These are phyloP conservation scores for Clonostachys chloroleuca DNA, from an alignment of 2,329 filamentous ascomycete genomes.

Conservation along the genomic window DNA sequence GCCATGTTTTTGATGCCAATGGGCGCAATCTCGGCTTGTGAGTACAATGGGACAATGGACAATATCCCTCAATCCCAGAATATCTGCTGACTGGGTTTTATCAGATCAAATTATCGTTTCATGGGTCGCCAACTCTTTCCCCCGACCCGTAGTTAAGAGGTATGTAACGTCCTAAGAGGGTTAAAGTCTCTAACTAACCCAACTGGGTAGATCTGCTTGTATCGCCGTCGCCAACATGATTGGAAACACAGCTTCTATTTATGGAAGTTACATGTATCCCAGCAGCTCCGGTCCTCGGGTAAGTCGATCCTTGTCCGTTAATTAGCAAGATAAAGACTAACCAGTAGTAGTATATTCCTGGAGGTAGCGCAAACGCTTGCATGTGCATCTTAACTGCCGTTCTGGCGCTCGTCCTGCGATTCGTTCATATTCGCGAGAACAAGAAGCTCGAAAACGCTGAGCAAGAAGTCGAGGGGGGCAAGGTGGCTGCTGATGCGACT, in stretches of 20 bases:
- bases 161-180: too few relatives aligned
- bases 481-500: neutral
- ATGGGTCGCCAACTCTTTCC: slow-evolving; percentile 65
- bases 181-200: too few relatives aligned
- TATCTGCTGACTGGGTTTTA: too few relatives aligned
- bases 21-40: slow-evolving; percentile 42
- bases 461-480: slow-evolving; percentile 16
- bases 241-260: slow-evolving; percentile 52
- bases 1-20: slow-evolving; percentile 60
- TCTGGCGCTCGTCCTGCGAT: slow-evolving; percentile 47
- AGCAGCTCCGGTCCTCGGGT: slow-evolving; percentile 27
- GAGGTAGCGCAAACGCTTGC: slow-evolving; percentile 55
- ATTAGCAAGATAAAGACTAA: too few relatives aligned
- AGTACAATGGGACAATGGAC: slow-evolving; percentile 3
- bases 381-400: slow-evolving; percentile 57
- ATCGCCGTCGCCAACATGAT: slow-evolving; percentile 64
- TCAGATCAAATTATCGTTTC: slow-evolving; percentile 56
- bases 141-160: slow-evolving; percentile 63
- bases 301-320: too few relatives aligned
- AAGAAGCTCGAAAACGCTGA: slow-evolving; percentile 45
- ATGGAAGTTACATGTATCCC: slow-evolving; percentile 42
- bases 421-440: slow-evolving; percentile 56
- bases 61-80: too few relatives aligned
- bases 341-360: slow-evolving; percentile 30
- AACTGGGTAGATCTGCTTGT: slow-evolving; percentile 38